A percentile compares a stretch with the other conserved stretches of the same genome.
Conservation (phyloP, 2,329 filamentous ascomycete genomes). For the Sarocladiaceae sp. region DNA sequence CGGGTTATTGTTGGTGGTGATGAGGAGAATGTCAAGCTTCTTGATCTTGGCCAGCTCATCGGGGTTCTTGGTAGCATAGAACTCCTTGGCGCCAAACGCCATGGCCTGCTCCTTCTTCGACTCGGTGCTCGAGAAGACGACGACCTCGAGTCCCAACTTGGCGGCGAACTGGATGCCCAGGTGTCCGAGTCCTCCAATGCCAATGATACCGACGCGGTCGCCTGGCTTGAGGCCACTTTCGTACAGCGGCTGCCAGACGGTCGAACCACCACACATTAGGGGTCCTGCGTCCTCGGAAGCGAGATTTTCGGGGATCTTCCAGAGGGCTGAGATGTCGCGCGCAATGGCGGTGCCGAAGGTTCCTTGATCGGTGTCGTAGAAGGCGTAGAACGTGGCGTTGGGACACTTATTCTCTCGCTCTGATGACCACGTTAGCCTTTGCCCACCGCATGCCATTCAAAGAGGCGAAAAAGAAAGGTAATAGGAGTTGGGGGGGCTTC, state of each 20-base stretch:
- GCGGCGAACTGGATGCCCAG: constrained; percentile 57
- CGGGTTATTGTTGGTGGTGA: constrained; percentile 14
- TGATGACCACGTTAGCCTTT: constrained; percentile 8
- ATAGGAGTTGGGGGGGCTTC: background rate
- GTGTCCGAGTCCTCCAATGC: constrained; percentile 41
- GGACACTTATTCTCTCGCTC: constrained; percentile 30
- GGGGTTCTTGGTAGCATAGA: constrained; percentile 15
- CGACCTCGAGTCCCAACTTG: constrained; percentile 48
- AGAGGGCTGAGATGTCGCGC: constrained; percentile 33
- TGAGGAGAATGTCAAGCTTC: constrained; percentile 11
- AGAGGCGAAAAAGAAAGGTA: background rate
- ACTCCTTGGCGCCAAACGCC: constrained; percentile 19
- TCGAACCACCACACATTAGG: constrained; percentile 17
- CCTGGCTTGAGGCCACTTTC: constrained; percentile 18
- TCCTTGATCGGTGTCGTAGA: constrained; percentile 32
- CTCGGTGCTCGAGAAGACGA: constrained; percentile 20
- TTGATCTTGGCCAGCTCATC: constrained; percentile 13
- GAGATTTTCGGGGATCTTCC: constrained; percentile 9
- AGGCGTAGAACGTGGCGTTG: constrained; percentile 26
- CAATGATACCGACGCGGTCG: constrained; percentile 41
- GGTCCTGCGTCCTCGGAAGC: constrained; percentile 8
- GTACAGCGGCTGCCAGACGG: constrained; percentile 18
- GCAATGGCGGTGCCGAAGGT: constrained; percentile 35
- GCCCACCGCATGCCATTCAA: background rate
- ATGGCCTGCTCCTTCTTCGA: constrained; percentile 18